phyloP scores from a whole-genome alignment of 306 rosid genomes.

The Lablab purpureus region DNA sequence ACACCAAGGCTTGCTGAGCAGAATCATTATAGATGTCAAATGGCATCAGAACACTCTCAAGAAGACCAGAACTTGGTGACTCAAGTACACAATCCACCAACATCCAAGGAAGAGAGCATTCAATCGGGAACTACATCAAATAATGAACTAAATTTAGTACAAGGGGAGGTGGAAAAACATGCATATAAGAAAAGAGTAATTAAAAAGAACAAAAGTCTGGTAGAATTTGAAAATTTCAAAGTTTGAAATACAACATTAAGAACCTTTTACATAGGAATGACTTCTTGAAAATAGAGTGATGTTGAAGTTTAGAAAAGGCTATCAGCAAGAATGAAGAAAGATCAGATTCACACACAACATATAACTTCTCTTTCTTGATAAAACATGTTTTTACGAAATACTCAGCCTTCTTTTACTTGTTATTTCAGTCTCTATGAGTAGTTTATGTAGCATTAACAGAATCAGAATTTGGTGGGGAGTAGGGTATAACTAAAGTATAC shows the following conservation, averaged over 20 bases:
- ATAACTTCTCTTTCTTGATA: not conserved
- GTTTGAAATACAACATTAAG: slow-evolving; percentile 16
- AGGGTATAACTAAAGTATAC: slow-evolving; percentile 3
- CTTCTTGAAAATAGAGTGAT: not conserved
- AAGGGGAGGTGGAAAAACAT: slow-evolving; percentile 8
- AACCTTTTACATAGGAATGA: slow-evolving; percentile 17
- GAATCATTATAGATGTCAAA: slow-evolving; percentile 96
- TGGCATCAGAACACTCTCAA: slow-evolving; percentile 92
- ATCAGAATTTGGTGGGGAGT: not conserved
- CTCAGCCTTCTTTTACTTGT: not conserved
- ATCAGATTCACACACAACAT: slow-evolving; percentile 25
- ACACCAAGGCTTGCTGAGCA: slow-evolving; percentile 92
- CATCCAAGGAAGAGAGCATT: slow-evolving; percentile 99
- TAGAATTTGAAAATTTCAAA: slow-evolving; percentile 6
- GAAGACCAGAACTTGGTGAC: slow-evolving; percentile 87
- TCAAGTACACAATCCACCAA: slow-evolving; percentile 92
- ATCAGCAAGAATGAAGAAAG: slow-evolving; percentile 28
- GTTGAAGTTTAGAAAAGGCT: slow-evolving; percentile 19
- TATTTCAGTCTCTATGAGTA: slow-evolving; percentile 14
- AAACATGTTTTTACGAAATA: slow-evolving; percentile 9
- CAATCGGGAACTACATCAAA: slow-evolving; percentile 81
- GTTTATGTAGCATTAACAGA: not conserved
- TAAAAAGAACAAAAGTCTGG: slow-evolving; percentile 8
- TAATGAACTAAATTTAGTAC: slow-evolving; percentile 41
- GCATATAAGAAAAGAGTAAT: not conserved